Percentiles rank a stretch among this genome's conserved stretches.
phyloP scores from a whole-genome alignment of 1,284 basidiomycete genomes.

The Sanguinoderma infundibulare region DNA sequence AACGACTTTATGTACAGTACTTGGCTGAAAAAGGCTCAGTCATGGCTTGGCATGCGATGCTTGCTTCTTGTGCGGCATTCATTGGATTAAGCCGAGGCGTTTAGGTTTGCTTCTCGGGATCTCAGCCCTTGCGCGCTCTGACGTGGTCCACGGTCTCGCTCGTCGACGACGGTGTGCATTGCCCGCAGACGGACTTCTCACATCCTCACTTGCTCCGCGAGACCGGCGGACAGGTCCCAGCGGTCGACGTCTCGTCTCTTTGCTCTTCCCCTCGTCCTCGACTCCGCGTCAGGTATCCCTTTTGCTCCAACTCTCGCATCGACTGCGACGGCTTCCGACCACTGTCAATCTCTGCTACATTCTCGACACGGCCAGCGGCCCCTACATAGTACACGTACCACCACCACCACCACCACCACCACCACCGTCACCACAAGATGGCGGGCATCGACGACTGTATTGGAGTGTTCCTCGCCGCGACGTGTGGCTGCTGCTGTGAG shows the following conservation, averaged over 20 bases:
- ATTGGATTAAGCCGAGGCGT: too few species aligned
- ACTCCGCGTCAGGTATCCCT: not conserved
- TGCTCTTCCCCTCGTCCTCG: not conserved
- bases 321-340: constrained; percentile 7
- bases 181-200: not conserved
- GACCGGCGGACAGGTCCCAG: too few species aligned
- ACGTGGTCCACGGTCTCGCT: not conserved
- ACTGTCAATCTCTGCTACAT: not conserved
- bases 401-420: not conserved
- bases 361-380: not conserved
- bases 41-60: too few species aligned
- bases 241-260: not conserved
- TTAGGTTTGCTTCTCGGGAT: too few species aligned
- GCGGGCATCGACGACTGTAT: constrained; percentile 14
- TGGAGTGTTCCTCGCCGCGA: constrained; percentile 5
- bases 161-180: not conserved
- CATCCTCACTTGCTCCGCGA: not conserved
- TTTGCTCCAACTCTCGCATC: constrained; percentile 4
- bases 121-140: not conserved
- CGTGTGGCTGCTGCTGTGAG: constrained; percentile 20
- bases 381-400: not conserved
- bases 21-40: too few species aligned
- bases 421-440: constrained; percentile 3
- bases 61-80: too few species aligned
- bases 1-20: too few species aligned